phyloP scores from a whole-genome alignment of 148 eudicot genomes.

The Camellia japonica region DNA sequence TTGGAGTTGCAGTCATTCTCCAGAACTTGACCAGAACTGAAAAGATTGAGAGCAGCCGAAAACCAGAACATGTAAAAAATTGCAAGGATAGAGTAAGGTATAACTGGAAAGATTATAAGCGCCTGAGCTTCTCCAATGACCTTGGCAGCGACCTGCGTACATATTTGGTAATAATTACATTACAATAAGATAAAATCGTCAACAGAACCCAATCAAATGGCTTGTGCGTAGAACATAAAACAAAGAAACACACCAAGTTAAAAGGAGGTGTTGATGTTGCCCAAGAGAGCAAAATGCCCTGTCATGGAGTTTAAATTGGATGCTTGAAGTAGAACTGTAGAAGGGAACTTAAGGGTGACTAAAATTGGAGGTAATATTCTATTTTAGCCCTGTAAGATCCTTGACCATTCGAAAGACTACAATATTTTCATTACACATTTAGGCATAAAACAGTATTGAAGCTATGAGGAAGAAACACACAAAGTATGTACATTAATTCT shows the following conservation, averaged over 20 bases:
- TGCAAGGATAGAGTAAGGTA: slow-evolving; percentile 76
- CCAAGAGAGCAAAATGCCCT: not conserved
- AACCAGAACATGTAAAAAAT: slow-evolving; percentile 91
- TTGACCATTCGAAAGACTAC: not conserved
- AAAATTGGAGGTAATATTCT: not conserved
- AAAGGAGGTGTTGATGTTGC: not conserved
- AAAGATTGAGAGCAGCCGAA: slow-evolving; percentile 78
- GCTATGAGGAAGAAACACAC: not conserved
- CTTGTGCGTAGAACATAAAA: not conserved
- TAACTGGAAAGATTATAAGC: slow-evolving; percentile 79
- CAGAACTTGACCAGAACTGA: slow-evolving; percentile 79
- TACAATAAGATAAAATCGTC: slow-evolving; percentile 17
- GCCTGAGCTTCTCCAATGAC: slow-evolving; percentile 98
- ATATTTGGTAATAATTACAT: slow-evolving; percentile 12
- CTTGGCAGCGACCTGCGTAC: slow-evolving; percentile 85
- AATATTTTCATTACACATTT: not conserved
- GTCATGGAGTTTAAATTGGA: not conserved
- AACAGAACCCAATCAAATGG: not conserved
- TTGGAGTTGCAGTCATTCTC: slow-evolving; percentile 73
- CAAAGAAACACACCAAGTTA: slow-evolving; percentile 1
- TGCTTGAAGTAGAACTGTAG: not conserved
- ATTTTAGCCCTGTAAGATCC: not conserved
- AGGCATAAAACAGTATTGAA: not conserved
- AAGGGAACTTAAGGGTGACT: not conserved
- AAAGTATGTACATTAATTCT: not conserved